Percentiles rank a stretch among this genome's conserved stretches.
phyloP scores from a whole-genome alignment of 140 eudicot genomes.

The Ambrosia hybrid region DNA sequence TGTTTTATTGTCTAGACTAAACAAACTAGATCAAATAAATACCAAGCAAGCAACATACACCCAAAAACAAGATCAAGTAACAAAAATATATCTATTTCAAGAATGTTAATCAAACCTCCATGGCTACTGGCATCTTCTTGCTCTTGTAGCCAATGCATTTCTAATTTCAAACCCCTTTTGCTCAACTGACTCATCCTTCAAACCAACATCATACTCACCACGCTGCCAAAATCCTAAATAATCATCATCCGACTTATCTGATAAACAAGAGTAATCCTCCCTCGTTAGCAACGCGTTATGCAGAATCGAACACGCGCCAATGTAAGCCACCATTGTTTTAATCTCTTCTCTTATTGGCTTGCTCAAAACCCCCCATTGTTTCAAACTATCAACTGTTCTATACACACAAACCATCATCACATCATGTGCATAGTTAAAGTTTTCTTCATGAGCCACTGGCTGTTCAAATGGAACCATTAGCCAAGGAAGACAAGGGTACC shows the following conservation, averaged over 20 bases:
- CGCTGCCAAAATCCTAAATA: slow-evolving; percentile 6
- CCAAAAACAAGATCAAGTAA: slow-evolving; percentile 2
- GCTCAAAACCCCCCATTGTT: slow-evolving; percentile 77
- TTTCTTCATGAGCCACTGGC: slow-evolving; percentile 42
- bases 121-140: slow-evolving; percentile 29
- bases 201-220: background rate
- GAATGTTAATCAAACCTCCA: slow-evolving; percentile 10
- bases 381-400: slow-evolving; percentile 74
- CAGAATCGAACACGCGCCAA: slow-evolving; percentile 91
- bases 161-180: slow-evolving; percentile 46
- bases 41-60: slow-evolving; percentile 38
- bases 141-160: slow-evolving; percentile 70
- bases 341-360: slow-evolving; percentile 51
- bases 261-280: slow-evolving; percentile 75
- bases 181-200: slow-evolving; percentile 29
- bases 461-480: slow-evolving; percentile 56
- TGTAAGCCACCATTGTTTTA: slow-evolving; percentile 68
- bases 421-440: slow-evolving; percentile 41
- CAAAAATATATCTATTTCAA: slow-evolving; percentile 23
- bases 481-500: slow-evolving; percentile 75
- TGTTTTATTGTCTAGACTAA: background rate
- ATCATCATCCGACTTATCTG: slow-evolving; percentile 40
- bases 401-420: slow-evolving; percentile 39
- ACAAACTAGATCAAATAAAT: slow-evolving; percentile 4
- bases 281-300: slow-evolving; percentile 75